Conservation (phyloP, 163 green algal genomes). For the Coccomyxa subellipsoidea region DNA sequence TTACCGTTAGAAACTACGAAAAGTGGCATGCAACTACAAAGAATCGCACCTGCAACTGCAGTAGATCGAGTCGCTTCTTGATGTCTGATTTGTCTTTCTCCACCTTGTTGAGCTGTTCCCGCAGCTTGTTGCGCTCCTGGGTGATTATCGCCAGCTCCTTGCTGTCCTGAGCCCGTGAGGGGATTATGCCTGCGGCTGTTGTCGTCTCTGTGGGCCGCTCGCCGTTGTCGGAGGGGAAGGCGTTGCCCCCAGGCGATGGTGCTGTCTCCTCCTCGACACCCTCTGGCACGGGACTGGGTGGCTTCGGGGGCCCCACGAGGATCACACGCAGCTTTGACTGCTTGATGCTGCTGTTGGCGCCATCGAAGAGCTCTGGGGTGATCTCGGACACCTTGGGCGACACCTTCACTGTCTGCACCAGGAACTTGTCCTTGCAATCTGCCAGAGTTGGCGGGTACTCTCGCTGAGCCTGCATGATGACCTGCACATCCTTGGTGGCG, state of each 20-base stretch:
- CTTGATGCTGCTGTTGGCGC: constrained; percentile 32
- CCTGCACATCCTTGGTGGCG: constrained; percentile 60
- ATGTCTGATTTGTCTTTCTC: constrained; percentile 35
- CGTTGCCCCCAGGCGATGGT: neutral
- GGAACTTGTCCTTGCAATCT: constrained; percentile 80
- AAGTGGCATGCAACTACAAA: no score
- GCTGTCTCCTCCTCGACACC: constrained; percentile 44
- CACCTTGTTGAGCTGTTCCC: constrained; percentile 21
- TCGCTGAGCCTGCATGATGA: constrained; percentile 65
- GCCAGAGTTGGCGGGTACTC: constrained; percentile 56
- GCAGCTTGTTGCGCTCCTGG: constrained; percentile 27
- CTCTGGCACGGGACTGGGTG: constrained; percentile 68
- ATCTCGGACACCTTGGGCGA: constrained; percentile 28
- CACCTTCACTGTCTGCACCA: constrained; percentile 61
- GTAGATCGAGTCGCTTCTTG: constrained; percentile 29
- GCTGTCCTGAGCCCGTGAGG: neutral
- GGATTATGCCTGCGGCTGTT: neutral
- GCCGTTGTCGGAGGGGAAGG: constrained; percentile 5
- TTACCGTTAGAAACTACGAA: no score
- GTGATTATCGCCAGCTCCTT: constrained; percentile 1
- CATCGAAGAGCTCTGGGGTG: constrained; percentile 48
- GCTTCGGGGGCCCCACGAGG: constrained; percentile 58
- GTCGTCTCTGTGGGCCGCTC: neutral
- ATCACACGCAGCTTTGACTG: constrained; percentile 66
- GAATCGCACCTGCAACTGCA: constrained; percentile 10